These are phyloP conservation scores for Elasticomyces elasticus DNA, from an alignment of 495 filamentous ascomycete genomes.

Conservation along the genomic window DNA sequence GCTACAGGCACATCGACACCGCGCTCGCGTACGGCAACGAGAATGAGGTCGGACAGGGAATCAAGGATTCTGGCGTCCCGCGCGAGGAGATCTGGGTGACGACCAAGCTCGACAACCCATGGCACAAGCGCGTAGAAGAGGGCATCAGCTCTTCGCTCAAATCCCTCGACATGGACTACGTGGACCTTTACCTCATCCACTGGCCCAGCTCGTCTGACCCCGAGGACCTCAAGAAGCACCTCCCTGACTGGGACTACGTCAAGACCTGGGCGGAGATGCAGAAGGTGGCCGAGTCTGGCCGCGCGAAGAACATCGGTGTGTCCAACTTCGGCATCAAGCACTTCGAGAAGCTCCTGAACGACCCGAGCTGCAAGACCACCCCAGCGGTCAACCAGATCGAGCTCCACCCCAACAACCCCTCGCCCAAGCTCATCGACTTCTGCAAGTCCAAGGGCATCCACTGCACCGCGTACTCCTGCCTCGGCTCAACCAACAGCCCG, in stretches of 20 bases:
- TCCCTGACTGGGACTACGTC: conserved; percentile 66
- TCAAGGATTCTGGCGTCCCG: conserved; percentile 68
- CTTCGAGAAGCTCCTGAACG: conserved; percentile 46
- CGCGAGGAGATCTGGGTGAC: conserved; percentile 77
- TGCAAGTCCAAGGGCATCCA: conserved; percentile 36
- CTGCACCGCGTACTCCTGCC: conserved; percentile 35
- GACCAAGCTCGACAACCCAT: conserved; percentile 78
- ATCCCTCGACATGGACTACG: conserved; percentile 61
- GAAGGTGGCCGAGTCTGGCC: conserved; percentile 67
- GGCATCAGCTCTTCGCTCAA: conserved; percentile 61
- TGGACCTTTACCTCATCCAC: conserved; percentile 81
- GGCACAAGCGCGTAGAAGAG: conserved; percentile 61
- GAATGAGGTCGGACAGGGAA: conserved; percentile 68
- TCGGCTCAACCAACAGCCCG: conserved; percentile 34
- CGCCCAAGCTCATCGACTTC: conserved; percentile 68
- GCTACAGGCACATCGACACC: conserved; percentile 64
- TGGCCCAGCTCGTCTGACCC: conserved; percentile 64
- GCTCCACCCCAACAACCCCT: conserved; percentile 73
- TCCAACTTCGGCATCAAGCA: conserved; percentile 51
- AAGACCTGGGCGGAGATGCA: conserved; percentile 75
- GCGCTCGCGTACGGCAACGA: conserved; percentile 84
- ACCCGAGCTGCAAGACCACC: conserved; percentile 48
- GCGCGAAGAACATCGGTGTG: conserved; percentile 56
- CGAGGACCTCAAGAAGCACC: conserved; percentile 44
- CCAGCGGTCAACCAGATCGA: conserved; percentile 90